These are phyloP conservation scores for Casaregolazyma suthepensis DNA, from an alignment of 1,139 yeast species.

Conservation along the genomic window DNA sequence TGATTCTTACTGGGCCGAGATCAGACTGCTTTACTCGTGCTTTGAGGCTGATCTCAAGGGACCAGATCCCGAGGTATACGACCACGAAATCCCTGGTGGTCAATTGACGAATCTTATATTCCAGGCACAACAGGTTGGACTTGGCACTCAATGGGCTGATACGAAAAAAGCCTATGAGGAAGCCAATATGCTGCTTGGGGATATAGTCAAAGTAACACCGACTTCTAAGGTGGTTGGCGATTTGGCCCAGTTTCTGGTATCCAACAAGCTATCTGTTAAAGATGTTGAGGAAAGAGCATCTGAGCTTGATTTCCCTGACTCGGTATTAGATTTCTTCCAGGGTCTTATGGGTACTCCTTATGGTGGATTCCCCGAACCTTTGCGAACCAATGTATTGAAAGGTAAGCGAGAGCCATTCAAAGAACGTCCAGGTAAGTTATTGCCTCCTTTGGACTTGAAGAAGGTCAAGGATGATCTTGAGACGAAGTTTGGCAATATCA, in stretches of 20 bases:
- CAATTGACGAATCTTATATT: conserved; percentile 93
- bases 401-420: conserved; percentile 88
- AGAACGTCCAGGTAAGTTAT: conserved; percentile 83
- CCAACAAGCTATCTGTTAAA: conserved; percentile 77
- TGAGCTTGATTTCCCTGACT: conserved; percentile 95
- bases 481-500: conserved; percentile 44
- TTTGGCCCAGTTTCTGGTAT: conserved; percentile 97
- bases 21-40: conserved; percentile 92
- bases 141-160: conserved; percentile 93
- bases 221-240: conserved; percentile 99
- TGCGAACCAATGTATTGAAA: conserved; percentile 80
- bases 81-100: conserved; percentile 99
- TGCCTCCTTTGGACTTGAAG: conserved; percentile 74
- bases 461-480: conserved; percentile 65
- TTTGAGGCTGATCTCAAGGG: conserved; percentile 98
- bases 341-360: conserved; percentile 99
- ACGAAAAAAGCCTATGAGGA: conserved; percentile 89
- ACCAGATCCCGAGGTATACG: conserved; percentile 98
- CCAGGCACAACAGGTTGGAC: conserved; percentile 98
- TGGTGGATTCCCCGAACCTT: conserved; percentile 99
- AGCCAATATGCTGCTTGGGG: conserved; percentile 88
- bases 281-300: conserved; percentile 84
- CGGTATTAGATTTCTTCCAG: conserved; percentile 95
- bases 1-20: conserved; percentile 97
- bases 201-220: conserved; percentile 96